These are phyloP conservation scores for Trichoderma koningiopsis DNA, from an alignment of 2,329 filamentous ascomycete species.

Conservation along the genomic window DNA sequence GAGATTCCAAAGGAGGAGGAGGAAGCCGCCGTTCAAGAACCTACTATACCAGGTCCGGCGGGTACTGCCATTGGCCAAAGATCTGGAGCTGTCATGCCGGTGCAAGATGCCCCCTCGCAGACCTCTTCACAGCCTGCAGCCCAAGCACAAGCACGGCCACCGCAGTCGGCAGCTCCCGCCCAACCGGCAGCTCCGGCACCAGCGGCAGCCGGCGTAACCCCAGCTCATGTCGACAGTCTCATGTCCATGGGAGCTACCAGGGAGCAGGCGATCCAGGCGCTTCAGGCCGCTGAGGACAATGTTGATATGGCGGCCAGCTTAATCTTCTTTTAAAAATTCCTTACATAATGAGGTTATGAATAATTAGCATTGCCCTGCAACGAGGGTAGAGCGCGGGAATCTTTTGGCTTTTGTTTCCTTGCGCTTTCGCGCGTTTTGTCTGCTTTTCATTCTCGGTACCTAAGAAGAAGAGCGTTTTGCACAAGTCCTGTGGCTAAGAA, in stretches of 20 bases:
- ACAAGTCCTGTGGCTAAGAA: not conserved
- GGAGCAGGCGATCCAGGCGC: slow-evolving; percentile 74
- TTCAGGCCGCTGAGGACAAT: slow-evolving; percentile 82
- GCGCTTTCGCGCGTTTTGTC: not conserved
- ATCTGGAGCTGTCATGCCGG: slow-evolving; percentile 69
- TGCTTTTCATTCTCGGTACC: not conserved
- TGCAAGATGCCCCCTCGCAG: slow-evolving; percentile 30
- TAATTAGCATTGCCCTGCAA: slow-evolving; percentile 10
- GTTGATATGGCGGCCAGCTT: slow-evolving; percentile 85
- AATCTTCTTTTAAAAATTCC: slow-evolving; percentile 53
- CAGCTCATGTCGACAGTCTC: slow-evolving; percentile 74
- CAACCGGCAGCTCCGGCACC: slow-evolving; percentile 33
- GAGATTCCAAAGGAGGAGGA: slow-evolving; percentile 90
- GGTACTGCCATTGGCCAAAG: slow-evolving; percentile 86
- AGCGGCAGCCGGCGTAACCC: slow-evolving; percentile 48
- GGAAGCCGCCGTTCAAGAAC: slow-evolving; percentile 78
- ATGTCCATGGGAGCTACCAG: slow-evolving; percentile 76
- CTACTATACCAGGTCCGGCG: slow-evolving; percentile 79
- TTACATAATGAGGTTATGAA: slow-evolving; percentile 16
- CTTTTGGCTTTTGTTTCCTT: not conserved
- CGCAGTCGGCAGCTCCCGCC: slow-evolving; percentile 32
- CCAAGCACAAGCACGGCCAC: slow-evolving; percentile 33
- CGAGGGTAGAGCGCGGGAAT: slow-evolving; percentile 4
- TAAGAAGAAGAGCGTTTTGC: slow-evolving; percentile 1
- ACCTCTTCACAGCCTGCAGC: slow-evolving; percentile 25